Conservation (phyloP, 2,329 filamentous ascomycete genomes). For the Fonsecaea multimorphosa region DNA sequence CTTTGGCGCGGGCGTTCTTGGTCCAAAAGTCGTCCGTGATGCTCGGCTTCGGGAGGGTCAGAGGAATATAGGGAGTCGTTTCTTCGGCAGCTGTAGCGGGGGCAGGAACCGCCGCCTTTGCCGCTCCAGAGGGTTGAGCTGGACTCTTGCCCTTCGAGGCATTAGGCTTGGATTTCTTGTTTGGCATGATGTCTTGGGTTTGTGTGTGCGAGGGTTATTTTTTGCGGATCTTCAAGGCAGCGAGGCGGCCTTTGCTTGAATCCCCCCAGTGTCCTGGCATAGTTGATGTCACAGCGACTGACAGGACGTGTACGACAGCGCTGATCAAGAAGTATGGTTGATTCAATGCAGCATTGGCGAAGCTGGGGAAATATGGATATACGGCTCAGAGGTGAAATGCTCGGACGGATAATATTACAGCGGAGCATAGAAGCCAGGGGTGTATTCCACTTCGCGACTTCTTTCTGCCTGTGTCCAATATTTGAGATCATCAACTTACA, state of each 20-base stretch:
- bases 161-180: constrained; percentile 31
- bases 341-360: background rate
- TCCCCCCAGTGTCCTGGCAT: constrained; percentile 24
- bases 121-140: background rate
- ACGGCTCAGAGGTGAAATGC: background rate
- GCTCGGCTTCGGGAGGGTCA: background rate
- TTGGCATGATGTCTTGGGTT: constrained; percentile 25
- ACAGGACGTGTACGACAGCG: background rate
- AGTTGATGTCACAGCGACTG: background rate
- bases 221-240: background rate
- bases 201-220: background rate
- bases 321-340: background rate
- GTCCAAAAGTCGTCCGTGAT: constrained; percentile 24
- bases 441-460: background rate
- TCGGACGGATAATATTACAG: background rate
- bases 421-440: background rate
- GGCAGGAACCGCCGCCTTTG: constrained; percentile 3
- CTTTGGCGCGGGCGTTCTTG: constrained; percentile 34
- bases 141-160: constrained; percentile 25
- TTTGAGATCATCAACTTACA: background rate
- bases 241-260: constrained; percentile 1
- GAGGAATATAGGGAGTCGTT: background rate
- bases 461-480: background rate
- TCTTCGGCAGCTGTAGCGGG: background rate
- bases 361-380: background rate